These are phyloP conservation scores for Ascochyta pisi DNA, from an alignment of 2,329 filamentous ascomycete species.

Conservation along the genomic window DNA sequence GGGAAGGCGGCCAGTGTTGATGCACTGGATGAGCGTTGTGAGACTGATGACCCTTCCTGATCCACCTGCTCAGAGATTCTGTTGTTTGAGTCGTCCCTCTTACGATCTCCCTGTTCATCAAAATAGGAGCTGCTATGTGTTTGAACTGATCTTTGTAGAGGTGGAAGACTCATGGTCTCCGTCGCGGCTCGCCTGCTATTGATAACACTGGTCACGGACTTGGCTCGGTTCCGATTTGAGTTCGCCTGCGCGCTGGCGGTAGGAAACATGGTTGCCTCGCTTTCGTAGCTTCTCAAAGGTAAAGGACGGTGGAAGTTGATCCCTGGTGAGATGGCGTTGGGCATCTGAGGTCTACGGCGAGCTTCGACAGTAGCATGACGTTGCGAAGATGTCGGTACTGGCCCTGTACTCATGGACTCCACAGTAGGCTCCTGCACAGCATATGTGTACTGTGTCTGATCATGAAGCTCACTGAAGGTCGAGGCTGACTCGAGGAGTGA, in stretches of 20 bases:
- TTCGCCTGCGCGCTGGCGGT: constrained; percentile 4
- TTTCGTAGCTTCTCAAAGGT: constrained; percentile 24
- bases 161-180: constrained; percentile 4
- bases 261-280: constrained; percentile 11
- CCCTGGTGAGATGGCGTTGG: neutral
- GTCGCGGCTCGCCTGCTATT: neutral
- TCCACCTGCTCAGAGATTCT: constrained; percentile 3
- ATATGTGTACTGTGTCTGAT: neutral
- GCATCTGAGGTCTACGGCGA: constrained; percentile 1
- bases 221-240: neutral
- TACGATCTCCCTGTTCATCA: neutral
- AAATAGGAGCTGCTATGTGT: neutral
- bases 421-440: neutral
- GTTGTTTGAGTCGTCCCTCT: neutral
- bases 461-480: neutral
- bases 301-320: constrained; percentile 21
- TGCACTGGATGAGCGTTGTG: neutral
- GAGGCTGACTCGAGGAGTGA: constrained; percentile 15
- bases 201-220: constrained; percentile 5
- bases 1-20: constrained; percentile 15
- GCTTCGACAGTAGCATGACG: constrained; percentile 4
- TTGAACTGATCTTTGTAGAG: neutral
- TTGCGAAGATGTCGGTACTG: constrained; percentile 3
- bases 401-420: neutral
- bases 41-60: neutral